Percentiles rank a stretch among this genome's conserved stretches.
Evolutionary conservation across 176 grass and related monocot species (phyloP).

Genomic region (Rhynchospora tenuis): DNA sequence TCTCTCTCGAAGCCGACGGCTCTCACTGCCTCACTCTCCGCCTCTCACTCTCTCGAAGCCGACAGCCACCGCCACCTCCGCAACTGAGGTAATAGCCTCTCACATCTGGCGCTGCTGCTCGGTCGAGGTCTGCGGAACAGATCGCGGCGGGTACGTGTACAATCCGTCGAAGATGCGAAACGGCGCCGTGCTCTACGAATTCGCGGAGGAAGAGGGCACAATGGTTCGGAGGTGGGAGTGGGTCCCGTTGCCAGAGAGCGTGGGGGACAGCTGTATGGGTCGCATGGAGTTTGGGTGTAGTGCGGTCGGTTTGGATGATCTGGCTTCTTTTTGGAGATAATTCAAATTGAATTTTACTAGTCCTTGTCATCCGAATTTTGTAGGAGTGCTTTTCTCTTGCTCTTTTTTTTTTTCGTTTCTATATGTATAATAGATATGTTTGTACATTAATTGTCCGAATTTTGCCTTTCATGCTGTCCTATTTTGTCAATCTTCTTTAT

Average conservation of each 20-base stretch:
- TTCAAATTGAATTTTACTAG: conserved; percentile 15
- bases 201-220: not conserved
- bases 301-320: conserved; percentile 40
- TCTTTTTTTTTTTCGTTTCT: no score
- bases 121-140: conserved; percentile 52
- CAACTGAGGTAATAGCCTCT: no score
- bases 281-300: conserved; percentile 54
- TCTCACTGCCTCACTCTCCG: no score
- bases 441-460: no score
- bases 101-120: conserved; percentile 20
- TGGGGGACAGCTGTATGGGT: conserved; percentile 29
- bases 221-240: conserved; percentile 63
- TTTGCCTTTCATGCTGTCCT: no score
- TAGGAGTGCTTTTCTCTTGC: no score
- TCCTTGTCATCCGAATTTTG: no score
- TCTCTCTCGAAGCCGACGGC: no score
- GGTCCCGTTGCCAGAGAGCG: conserved; percentile 42
- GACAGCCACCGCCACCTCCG: no score
- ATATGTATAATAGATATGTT: no score
- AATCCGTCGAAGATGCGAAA: conserved; percentile 51
- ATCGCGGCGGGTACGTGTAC: conserved; percentile 70
- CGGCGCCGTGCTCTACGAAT: conserved; percentile 65
- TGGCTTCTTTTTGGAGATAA: not conserved
- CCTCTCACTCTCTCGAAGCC: no score
- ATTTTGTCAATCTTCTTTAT: no score